Evolutionary conservation across 2,329 filamentous ascomycete species (phyloP).

Genomic region (Colletotrichum sp.): DNA sequence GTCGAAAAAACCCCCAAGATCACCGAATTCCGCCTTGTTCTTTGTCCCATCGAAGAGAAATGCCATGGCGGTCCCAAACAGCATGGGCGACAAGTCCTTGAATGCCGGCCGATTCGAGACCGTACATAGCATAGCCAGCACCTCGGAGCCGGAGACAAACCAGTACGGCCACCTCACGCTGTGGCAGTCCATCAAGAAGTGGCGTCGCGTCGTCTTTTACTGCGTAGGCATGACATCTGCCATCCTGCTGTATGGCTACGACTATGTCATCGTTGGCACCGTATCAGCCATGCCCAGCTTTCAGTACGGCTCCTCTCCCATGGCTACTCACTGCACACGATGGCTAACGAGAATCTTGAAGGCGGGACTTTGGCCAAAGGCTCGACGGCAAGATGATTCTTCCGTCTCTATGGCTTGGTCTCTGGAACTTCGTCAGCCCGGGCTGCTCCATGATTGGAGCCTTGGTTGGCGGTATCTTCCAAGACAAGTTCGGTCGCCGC

Average conservation of each 20-base stretch:
- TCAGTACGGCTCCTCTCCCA: constrained; percentile 22
- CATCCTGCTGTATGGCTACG: constrained; percentile 32
- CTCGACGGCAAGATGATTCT: constrained; percentile 37
- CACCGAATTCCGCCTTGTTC: neutral
- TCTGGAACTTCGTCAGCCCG: constrained; percentile 46
- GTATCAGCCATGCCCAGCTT: constrained; percentile 34
- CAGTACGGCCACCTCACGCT: constrained; percentile 19
- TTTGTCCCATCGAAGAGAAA: neutral
- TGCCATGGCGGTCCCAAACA: neutral
- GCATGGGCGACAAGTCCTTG: constrained; percentile 4
- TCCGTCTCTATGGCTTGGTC: constrained; percentile 47
- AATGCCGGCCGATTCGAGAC: neutral
- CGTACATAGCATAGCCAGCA: constrained; percentile 4
- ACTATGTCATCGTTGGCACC: constrained; percentile 34
- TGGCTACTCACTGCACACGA: no score
- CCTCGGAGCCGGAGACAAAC: constrained; percentile 12
- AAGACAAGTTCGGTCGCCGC: constrained; percentile 44
- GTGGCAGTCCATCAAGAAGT: constrained; percentile 29
- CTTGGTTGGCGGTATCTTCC: constrained; percentile 39
- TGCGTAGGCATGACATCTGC: constrained; percentile 29
- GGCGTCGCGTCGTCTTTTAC: constrained; percentile 27
- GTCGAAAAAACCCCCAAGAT: neutral
- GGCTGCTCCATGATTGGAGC: constrained; percentile 43
- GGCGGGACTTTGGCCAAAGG: constrained; percentile 36
- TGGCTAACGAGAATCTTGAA: constrained; percentile 4